Conservation (phyloP, 140 eudicot species). For the Oenanthe javanica region DNA sequence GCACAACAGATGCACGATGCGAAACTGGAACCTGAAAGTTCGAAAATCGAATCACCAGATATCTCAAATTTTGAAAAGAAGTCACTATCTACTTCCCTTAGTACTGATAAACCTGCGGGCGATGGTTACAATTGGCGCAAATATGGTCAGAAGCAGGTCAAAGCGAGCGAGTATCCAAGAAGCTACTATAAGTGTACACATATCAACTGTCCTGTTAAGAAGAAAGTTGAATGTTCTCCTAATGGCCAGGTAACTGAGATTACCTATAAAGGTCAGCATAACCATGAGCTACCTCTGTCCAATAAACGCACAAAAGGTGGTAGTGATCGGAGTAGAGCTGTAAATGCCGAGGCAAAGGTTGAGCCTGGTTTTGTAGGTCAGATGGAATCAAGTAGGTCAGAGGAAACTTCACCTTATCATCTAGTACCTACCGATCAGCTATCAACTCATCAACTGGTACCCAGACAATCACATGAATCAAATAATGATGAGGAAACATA, state of each 20-base stretch:
- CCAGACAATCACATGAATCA: constrained; percentile 15
- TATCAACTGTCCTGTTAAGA: constrained; percentile 68
- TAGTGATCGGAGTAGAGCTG: constrained; percentile 27
- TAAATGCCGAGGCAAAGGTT: constrained; percentile 17
- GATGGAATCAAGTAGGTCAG: constrained; percentile 12
- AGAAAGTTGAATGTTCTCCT: constrained; percentile 65
- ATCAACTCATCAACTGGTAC: constrained; percentile 14
- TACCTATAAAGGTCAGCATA: constrained; percentile 82
- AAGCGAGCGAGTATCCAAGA: constrained; percentile 75
- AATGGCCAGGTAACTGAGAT: constrained; percentile 80
- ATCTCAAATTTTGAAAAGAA: constrained; percentile 38
- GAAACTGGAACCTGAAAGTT: constrained; percentile 34
- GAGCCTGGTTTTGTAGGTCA: constrained; percentile 14
- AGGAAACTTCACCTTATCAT: constrained; percentile 16
- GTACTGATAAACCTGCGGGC: constrained; percentile 43
- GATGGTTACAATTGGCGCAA: constrained; percentile 99
- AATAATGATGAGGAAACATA: constrained; percentile 25
- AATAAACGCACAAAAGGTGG: constrained; percentile 46
- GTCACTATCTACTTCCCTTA: constrained; percentile 18
- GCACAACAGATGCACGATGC: constrained; percentile 22
- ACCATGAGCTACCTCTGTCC: constrained; percentile 58
- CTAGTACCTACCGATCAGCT: constrained; percentile 21
- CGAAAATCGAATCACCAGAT: constrained; percentile 42
- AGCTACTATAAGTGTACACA: constrained; percentile 86
- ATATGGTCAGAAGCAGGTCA: constrained; percentile 92